A percentile compares a stretch with the other conserved stretches of the same genome.
These are phyloP conservation scores for Boletus reticulatus DNA, from an alignment of 768 basidiomycete genomes.

Conservation along the genomic window DNA sequence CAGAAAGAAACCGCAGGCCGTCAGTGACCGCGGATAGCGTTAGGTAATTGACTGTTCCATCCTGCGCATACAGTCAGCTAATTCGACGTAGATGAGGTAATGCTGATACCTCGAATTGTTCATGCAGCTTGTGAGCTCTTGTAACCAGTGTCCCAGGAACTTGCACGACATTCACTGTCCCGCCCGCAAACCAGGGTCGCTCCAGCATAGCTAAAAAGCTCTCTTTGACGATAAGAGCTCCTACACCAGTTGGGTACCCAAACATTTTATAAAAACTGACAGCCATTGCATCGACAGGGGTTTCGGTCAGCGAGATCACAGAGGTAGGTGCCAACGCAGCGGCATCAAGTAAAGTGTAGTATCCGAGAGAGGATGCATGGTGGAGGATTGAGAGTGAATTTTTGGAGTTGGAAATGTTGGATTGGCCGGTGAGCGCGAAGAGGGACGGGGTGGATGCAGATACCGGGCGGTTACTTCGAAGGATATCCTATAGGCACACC, in stretches of 20 bases:
- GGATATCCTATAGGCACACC: constrained; percentile 44
- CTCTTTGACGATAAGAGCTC: constrained; percentile 73
- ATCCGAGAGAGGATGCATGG: constrained; percentile 67
- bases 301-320: constrained; percentile 59
- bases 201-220: constrained; percentile 58
- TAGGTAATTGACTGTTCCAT: constrained; percentile 83
- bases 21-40: constrained; percentile 75
- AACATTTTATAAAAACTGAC: constrained; percentile 91
- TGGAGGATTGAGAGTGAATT: constrained; percentile 60
- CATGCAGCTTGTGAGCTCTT: constrained; percentile 54
- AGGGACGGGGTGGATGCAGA: constrained; percentile 46
- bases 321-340: constrained; percentile 79
- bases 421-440: constrained; percentile 76
- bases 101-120: constrained; percentile 70
- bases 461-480: constrained; percentile 47
- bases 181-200: constrained; percentile 84
- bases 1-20: constrained; percentile 73
- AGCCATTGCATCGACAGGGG: constrained; percentile 77
- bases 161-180: constrained; percentile 79
- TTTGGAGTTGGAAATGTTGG: constrained; percentile 80
- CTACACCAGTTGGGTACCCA: constrained; percentile 83
- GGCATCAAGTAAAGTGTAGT: constrained; percentile 75
- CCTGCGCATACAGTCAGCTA: constrained; percentile 41
- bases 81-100: neutral
- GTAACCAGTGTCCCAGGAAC: constrained; percentile 74